A percentile compares a stretch with the other conserved stretches of the same genome.
Evolutionary conservation across 2,329 filamentous ascomycete genomes (phyloP).

Genomic region (Fusarium keratoplasticum): DNA sequence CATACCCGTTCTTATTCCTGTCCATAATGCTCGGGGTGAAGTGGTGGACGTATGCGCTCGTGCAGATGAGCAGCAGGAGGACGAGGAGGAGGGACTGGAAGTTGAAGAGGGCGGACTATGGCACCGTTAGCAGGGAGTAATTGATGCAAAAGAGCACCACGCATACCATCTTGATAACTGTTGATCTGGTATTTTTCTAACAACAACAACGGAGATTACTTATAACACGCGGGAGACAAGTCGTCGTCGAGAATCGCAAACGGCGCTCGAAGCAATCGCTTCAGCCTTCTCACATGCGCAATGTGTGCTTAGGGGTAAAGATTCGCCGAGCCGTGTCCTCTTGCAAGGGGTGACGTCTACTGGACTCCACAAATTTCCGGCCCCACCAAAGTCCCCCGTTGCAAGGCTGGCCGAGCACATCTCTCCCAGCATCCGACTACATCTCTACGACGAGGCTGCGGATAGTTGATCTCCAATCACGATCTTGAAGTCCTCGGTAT

Average conservation of each 20-base stretch:
- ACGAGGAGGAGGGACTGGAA: constrained; percentile 97
- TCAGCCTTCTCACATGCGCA: constrained; percentile 36
- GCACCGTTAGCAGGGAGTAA: constrained; percentile 18
- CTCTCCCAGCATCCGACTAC: constrained; percentile 29
- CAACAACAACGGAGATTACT: neutral
- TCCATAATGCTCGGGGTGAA: constrained; percentile 92
- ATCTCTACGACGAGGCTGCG: constrained; percentile 33
- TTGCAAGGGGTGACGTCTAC: constrained; percentile 36
- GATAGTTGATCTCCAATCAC: neutral
- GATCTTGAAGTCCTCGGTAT: neutral
- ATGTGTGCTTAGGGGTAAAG: constrained; percentile 52
- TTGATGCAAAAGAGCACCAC: neutral
- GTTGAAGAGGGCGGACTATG: constrained; percentile 95
- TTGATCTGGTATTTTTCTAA: neutral
- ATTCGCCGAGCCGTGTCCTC: constrained; percentile 49
- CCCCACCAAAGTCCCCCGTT: constrained; percentile 30
- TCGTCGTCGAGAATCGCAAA: constrained; percentile 13
- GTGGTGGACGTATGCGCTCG: constrained; percentile 91
- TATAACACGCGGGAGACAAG: neutral
- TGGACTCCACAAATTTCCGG: constrained; percentile 36
- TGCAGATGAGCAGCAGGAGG: constrained; percentile 94
- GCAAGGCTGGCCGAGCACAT: constrained; percentile 28
- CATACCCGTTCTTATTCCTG: constrained; percentile 89
- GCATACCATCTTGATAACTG: constrained; percentile 44
- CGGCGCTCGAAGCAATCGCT: constrained; percentile 10